Evolutionary conservation across 176 grass and related monocot species (phyloP).

Genomic region (Pharus latifolius): DNA sequence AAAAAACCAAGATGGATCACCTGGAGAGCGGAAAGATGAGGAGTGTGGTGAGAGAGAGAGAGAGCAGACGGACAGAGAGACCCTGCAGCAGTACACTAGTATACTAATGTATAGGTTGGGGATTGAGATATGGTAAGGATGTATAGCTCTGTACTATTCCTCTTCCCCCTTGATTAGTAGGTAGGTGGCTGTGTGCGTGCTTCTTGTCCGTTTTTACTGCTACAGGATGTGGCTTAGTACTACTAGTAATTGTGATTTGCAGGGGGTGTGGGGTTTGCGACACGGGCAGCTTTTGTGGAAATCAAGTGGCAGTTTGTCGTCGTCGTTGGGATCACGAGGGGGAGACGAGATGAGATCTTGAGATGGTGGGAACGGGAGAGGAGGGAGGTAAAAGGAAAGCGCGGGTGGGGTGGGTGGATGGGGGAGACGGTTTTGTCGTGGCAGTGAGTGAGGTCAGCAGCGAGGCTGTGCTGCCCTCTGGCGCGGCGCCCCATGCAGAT

Average conservation of each 20-base stretch:
- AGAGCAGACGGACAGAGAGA: constrained; percentile 11
- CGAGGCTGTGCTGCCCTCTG: constrained; percentile 7
- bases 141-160: constrained; percentile 1
- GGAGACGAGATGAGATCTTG: constrained; percentile 34
- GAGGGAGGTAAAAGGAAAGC: constrained; percentile 25
- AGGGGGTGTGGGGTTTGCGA: constrained; percentile 1
- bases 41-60: background rate
- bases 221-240: background rate
- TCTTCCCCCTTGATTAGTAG: background rate
- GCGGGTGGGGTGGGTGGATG: background rate
- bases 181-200: background rate
- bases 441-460: constrained; percentile 24
- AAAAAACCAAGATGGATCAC: background rate
- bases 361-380: background rate
- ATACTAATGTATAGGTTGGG: background rate
- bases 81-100: background rate
- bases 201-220: constrained; percentile 10
- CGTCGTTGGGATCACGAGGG: constrained; percentile 27
- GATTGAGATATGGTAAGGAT: background rate
- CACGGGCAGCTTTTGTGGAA: too few relatives aligned
- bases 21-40: background rate
- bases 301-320: too few relatives aligned
- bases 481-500: constrained; percentile 21
- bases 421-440: constrained; percentile 4
- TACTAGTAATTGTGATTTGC: constrained; percentile 12